Percentiles rank a stretch among this genome's conserved stretches.
Evolutionary conservation across 495 filamentous ascomycete genomes (phyloP).

Genomic region (Neurospora hispaniola): DNA sequence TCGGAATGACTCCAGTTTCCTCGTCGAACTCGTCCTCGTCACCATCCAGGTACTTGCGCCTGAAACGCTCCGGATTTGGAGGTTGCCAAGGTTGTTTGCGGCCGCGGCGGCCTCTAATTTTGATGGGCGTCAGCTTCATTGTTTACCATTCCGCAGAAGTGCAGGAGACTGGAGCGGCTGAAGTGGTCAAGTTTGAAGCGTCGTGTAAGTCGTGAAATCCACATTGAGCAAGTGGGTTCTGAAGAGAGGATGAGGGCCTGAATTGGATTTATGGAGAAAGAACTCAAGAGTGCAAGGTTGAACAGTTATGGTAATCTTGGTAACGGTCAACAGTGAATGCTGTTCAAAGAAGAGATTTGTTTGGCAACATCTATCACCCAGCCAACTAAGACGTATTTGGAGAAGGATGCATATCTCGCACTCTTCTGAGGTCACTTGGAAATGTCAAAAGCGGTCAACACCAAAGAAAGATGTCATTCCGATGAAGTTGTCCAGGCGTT

Average conservation of each 20-base stretch:
- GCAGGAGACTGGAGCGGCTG: not conserved
- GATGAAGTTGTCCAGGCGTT: not conserved
- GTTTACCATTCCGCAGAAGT: not conserved
- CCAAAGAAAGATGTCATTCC: not conserved
- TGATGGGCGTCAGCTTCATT: constrained; percentile 19
- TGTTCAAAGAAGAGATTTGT: not conserved
- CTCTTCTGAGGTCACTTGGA: not conserved
- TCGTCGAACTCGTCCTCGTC: not conserved
- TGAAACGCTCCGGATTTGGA: constrained; percentile 5
- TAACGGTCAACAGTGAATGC: not conserved
- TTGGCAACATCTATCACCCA: not conserved
- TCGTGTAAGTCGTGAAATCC: not conserved
- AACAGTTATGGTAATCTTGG: not conserved
- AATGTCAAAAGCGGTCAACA: not conserved
- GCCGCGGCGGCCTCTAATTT: constrained; percentile 14
- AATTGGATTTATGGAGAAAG: not conserved
- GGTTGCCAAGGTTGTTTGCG: constrained; percentile 9
- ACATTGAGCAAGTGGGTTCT: not conserved
- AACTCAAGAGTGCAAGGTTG: not conserved
- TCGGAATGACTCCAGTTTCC: not conserved
- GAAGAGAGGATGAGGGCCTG: not conserved
- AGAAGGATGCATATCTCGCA: not conserved
- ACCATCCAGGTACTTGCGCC: not conserved
- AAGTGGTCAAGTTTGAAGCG: not conserved
- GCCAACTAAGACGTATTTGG: not conserved